Evolutionary conservation across 306 rosid genomes (phyloP).

Genomic region (Cicer pinnatifidum): DNA sequence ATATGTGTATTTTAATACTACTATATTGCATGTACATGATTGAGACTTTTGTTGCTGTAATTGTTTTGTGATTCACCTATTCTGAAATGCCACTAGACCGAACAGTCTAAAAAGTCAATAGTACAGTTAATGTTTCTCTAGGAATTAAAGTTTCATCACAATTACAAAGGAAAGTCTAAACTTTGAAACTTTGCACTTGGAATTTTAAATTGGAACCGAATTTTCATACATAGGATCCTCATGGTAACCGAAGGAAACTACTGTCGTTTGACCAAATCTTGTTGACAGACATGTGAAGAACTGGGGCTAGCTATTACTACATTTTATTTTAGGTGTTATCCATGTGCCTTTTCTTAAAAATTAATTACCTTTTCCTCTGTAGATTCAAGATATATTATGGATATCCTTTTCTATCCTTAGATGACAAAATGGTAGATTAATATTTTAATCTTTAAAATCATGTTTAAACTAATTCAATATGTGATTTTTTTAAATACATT

Average conservation of each 20-base stretch:
- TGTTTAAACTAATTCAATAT: too few species aligned
- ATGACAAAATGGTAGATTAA: too few species aligned
- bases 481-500: too few species aligned
- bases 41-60: constrained; percentile 24
- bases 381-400: constrained; percentile 8
- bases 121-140: constrained; percentile 45
- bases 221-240: constrained; percentile 51
- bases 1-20: too few species aligned
- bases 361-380: constrained; percentile 12
- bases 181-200: constrained; percentile 45
- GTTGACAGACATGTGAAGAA: constrained; percentile 68
- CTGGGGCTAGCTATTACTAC: constrained; percentile 47
- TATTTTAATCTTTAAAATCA: too few species aligned
- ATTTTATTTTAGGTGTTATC: constrained; percentile 58
- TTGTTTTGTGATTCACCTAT: constrained; percentile 24
- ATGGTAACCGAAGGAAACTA: constrained; percentile 53
- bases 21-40: constrained; percentile 26
- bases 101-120: constrained; percentile 52
- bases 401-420: not conserved
- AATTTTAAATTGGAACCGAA: constrained; percentile 45
- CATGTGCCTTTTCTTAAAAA: constrained; percentile 63
- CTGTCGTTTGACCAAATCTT: constrained; percentile 60
- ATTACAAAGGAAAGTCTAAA: not conserved
- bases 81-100: constrained; percentile 7
- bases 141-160: constrained; percentile 54